These are phyloP conservation scores for Monilinia fructicola DNA, from an alignment of 2,329 filamentous ascomycete genomes.

Conservation along the genomic window DNA sequence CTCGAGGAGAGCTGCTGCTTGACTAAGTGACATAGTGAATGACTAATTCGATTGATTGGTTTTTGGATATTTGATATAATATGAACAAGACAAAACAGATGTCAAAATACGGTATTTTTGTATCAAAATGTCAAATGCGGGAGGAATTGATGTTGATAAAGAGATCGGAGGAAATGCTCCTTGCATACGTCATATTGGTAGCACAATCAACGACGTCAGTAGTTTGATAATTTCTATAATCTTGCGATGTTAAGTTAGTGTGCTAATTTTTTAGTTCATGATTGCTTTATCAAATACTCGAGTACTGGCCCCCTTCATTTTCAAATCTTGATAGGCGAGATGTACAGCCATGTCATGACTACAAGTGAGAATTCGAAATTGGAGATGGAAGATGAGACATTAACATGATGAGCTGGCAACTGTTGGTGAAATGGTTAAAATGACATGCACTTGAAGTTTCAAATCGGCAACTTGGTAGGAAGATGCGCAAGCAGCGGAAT, in stretches of 20 bases:
- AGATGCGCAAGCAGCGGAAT: no score
- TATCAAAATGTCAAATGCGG: not conserved
- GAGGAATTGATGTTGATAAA: not conserved
- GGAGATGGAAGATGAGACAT: not conserved
- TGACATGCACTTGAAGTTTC: no score
- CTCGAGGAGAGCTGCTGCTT: conserved; percentile 68
- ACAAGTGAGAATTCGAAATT: not conserved
- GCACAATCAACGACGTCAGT: conserved; percentile 17
- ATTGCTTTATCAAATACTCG: conserved; percentile 2
- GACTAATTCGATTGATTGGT: not conserved
- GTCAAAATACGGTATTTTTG: not conserved
- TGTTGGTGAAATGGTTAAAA: no score
- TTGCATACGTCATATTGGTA: conserved; percentile 9
- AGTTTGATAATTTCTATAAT: no score
- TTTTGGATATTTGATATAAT: not conserved
- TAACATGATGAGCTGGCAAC: no score
- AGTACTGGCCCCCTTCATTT: not conserved
- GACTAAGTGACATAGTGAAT: conserved; percentile 55
- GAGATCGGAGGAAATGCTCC: not conserved
- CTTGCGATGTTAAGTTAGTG: not conserved
- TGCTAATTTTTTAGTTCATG: not conserved
- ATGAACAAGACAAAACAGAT: not conserved
- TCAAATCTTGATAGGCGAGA: not conserved
- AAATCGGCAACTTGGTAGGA: no score
- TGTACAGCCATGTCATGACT: not conserved